Evolutionary conservation across 2,329 filamentous ascomycete genomes (phyloP), one percentile per base, ranked within the genome.

Genomic region (Diaporthe capsici): DNA sequence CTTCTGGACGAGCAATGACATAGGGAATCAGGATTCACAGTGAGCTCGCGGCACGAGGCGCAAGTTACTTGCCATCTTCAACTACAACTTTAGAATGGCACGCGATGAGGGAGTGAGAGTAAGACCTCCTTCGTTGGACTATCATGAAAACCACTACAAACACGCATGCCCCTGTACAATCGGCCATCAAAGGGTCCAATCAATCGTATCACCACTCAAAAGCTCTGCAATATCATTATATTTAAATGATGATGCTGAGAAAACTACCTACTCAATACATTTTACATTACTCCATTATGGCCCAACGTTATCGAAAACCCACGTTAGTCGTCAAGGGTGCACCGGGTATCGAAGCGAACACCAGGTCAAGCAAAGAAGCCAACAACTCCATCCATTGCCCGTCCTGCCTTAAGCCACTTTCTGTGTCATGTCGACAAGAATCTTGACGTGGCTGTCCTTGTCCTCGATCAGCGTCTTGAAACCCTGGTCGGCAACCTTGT

Each of bases 381-480:
- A 39, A 22, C 60, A 53, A 65, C 31, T 55, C 37, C 58, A n/a
- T 51, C 17, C n/a, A 0, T 42, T 37, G 20, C 5, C 20, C 25
- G 49, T 12, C 60, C 25, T 31, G 13, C 44, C 34, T 39, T 31
- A 74, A 25, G 39, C 74, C 20, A 76, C n/a, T 44, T 55, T 57
- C 73, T 75, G 73, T 10, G 73, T 76, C 77, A 76, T 71, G 72
- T 81, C 78, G n/a, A 91, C 87, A 76, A 91, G 76, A 44, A 91
- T 89, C 82, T 91, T 90, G 47, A 90, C 89, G 77, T 90, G 88
- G 58, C 84, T 87, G 75, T 90, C 88, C 78, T 88, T 90, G 77
- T 90, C 87, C 9, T 87, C 82, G 44, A 90, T 86, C 70, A 91
- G 81, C 1, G 87, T 84, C 77, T 87, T 84, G 79, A 90, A 88